Base-by-base conservation (phyloP, 1,284 basidiomycete species). In the Trichosporon ovoides region DNA sequence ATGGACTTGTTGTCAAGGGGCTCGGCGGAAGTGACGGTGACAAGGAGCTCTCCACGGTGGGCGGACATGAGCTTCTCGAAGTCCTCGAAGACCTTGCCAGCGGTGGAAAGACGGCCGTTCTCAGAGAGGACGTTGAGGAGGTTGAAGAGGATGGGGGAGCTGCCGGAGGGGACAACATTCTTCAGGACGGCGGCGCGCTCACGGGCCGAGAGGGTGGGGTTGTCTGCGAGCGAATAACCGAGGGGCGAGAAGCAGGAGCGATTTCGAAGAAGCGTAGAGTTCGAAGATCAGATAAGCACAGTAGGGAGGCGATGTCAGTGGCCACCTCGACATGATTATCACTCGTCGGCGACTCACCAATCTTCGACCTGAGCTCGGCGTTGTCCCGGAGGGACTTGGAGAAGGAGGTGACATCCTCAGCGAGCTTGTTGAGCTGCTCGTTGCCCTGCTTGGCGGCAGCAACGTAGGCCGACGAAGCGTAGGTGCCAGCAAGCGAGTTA, bases 31-130 rank as follows among this genome's bases (percentile, higher is more conserved):
- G 94, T 97, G 77, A 98, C 89, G 58, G 86, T 84, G 63, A 98
- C 89, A 73, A 88, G 90, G 67, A 98, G 82, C 80, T 98, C 95
- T 68, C 95, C 95, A 77, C 85, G 88, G 84, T 98, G 85, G 70
- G 88, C 86, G 58, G 89, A 81, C 67, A 96, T 88, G 66, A 98
- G 85, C 75, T 88, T 85, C 68, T 91, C 85, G 81, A 98, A 98
- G 64, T 89, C 92, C 72, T 89, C 86, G 69, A 98, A 91, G 63
- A 96, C 91, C 68, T 87, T 87, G 68, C 84, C 80, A 24, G 90
- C 86, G 81, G 95, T 87, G 60, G 80, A 82, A 63, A 98, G 82
- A 65, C 96, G 84, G 63, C 93, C 93, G 79, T 99, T 98, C 79
- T 97, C 90, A 58, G 90, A 89, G 63, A 98, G 84, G 66, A 98